Evolutionary conservation across 306 rosid species (phyloP).

Genomic region (Prunus padus): DNA sequence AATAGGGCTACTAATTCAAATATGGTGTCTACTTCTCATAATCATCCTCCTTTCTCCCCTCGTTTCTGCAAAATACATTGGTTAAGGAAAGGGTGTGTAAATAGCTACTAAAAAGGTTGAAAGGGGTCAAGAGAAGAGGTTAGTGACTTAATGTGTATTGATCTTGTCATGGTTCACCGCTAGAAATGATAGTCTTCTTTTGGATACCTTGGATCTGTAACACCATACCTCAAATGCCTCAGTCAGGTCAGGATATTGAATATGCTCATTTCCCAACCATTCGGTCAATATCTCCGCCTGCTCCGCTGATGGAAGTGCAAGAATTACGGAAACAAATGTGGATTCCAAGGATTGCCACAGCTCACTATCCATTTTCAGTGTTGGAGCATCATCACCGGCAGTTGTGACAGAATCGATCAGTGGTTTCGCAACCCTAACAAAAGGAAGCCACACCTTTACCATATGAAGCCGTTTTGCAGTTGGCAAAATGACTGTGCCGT

Average conservation of each 20-base stretch:
- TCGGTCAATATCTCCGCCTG: conserved; percentile 81
- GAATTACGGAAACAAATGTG: conserved; percentile 66
- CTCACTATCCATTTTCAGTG: conserved; percentile 60
- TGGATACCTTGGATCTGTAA: conserved; percentile 78
- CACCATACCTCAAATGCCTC: conserved; percentile 96
- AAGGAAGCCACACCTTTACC: conserved; percentile 89
- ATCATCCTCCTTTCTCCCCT: conserved; percentile 14
- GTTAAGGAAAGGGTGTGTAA: conserved; percentile 16
- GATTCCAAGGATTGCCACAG: conserved; percentile 89
- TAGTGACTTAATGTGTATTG: conserved; percentile 40
- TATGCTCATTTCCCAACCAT: conserved; percentile 59
- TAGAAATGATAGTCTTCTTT: conserved; percentile 61
- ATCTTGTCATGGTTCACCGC: conserved; percentile 50
- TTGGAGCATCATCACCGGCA: conserved; percentile 33
- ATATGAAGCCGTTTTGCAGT: conserved; percentile 60
- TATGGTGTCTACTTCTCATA: background rate
- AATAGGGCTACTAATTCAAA: background rate
- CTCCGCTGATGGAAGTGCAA: conserved; percentile 79
- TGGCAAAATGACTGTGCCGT: conserved; percentile 71
- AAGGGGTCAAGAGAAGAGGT: conserved; percentile 23
- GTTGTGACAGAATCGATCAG: conserved; percentile 48
- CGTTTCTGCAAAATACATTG: conserved; percentile 20
- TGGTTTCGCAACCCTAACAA: conserved; percentile 84
- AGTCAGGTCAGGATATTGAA: conserved; percentile 78
- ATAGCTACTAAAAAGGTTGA: conserved; percentile 5